Conservation (phyloP, 2,329 filamentous ascomycete species). For the Gremmenia infestans region DNA sequence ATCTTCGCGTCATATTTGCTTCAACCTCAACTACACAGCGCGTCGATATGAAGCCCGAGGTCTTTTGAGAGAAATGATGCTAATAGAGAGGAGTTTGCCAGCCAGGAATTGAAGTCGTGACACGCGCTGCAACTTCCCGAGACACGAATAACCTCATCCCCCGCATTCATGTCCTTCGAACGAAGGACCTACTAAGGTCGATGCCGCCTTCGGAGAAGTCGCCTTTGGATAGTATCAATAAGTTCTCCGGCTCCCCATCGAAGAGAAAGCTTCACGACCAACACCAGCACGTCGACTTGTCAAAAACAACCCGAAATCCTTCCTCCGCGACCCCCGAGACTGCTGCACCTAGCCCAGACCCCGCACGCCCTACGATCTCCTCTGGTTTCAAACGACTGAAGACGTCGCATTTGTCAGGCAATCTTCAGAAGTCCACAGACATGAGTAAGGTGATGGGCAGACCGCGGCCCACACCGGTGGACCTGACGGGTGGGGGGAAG, state of each 20-base stretch:
- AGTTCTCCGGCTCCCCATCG: slow-evolving; percentile 6
- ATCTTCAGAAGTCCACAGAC: slow-evolving; percentile 11
- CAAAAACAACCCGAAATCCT: slow-evolving; percentile 1
- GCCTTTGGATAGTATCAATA: slow-evolving; percentile 19
- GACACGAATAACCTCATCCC: background rate
- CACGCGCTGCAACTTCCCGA: background rate
- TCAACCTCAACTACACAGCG: background rate
- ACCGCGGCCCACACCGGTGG: slow-evolving; percentile 18
- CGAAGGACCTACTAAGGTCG: slow-evolving; percentile 22
- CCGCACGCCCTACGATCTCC: background rate
- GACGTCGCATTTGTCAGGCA: slow-evolving; percentile 58
- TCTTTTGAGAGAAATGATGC: background rate
- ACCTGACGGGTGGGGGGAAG: slow-evolving; percentile 19
- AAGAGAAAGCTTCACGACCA: slow-evolving; percentile 27
- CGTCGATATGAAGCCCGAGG: background rate
- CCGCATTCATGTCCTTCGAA: slow-evolving; percentile 21
- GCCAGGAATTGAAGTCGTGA: background rate
- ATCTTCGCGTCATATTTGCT: background rate
- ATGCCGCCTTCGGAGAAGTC: slow-evolving; percentile 28
- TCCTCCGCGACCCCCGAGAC: slow-evolving; percentile 3
- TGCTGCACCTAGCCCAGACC: background rate
- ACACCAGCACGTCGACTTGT: slow-evolving; percentile 1
- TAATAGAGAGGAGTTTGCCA: background rate
- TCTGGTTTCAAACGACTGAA: slow-evolving; percentile 68
- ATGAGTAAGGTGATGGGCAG: slow-evolving; percentile 23